These are phyloP conservation scores for Cryphonectria carpinicola DNA, from an alignment of 2,329 filamentous ascomycete genomes.

Conservation along the genomic window DNA sequence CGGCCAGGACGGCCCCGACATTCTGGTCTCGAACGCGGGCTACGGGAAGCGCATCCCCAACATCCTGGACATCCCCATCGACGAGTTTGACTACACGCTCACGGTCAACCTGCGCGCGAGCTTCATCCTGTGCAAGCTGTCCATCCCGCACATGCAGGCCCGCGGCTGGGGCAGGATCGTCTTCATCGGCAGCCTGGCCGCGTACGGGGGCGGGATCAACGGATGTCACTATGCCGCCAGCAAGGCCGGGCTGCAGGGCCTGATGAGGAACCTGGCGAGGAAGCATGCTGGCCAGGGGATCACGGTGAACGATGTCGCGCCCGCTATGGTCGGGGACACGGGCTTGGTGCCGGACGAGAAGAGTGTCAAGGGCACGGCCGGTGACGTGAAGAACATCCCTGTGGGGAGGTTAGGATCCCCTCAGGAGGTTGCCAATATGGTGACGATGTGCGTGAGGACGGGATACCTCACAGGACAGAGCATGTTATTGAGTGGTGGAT, in stretches of 20 bases:
- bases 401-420: conserved; percentile 61
- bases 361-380: conserved; percentile 53
- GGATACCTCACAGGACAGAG: conserved; percentile 64
- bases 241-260: conserved; percentile 64
- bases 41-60: conserved; percentile 63
- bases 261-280: conserved; percentile 67
- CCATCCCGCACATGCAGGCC: conserved; percentile 62
- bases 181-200: conserved; percentile 67
- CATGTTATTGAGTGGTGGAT: conserved; percentile 54
- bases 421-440: conserved; percentile 63
- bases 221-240: conserved; percentile 64
- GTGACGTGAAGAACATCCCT: conserved; percentile 63
- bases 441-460: conserved; percentile 63
- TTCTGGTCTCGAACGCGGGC: conserved; percentile 69
- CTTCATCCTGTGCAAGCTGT: conserved; percentile 64
- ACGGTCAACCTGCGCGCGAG: conserved; percentile 65
- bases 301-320: conserved; percentile 70
- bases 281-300: conserved; percentile 64
- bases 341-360: conserved; percentile 65
- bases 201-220: conserved; percentile 66
- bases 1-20: conserved; percentile 57
- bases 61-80: conserved; percentile 62
- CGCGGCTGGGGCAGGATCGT: conserved; percentile 67
- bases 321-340: conserved; percentile 69
- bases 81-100: conserved; percentile 67